Evolutionary conservation across 805 yeast genomes (phyloP).

Genomic region (Spathaspora passalidarum): DNA sequence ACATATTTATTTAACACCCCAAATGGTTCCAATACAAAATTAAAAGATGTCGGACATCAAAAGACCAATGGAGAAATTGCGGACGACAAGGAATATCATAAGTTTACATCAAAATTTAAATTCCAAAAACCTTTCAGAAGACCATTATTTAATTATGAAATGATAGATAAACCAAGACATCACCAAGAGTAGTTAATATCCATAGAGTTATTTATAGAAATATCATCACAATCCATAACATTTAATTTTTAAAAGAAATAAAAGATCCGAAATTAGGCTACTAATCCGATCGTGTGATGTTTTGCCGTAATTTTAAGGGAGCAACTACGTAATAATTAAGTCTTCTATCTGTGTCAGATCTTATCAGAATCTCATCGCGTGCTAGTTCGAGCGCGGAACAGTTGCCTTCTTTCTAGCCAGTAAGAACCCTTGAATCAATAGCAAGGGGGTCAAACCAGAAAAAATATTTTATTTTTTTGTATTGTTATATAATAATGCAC

Average conservation of each 20-base stretch:
- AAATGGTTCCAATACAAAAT: conserved; percentile 18
- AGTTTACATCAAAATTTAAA: conserved; percentile 17
- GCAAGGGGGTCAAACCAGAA: not conserved
- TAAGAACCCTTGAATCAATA: not conserved
- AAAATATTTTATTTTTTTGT: too few relatives aligned
- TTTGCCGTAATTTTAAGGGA: too few relatives aligned
- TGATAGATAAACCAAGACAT: conserved; percentile 22
- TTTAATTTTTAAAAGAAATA: too few relatives aligned
- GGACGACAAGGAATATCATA: conserved; percentile 18
- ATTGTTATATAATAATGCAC: too few relatives aligned
- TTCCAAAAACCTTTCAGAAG: conserved; percentile 23
- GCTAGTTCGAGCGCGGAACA: too few relatives aligned
- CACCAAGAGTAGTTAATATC: conserved; percentile 7
- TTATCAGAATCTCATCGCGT: too few relatives aligned
- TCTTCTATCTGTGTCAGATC: too few relatives aligned
- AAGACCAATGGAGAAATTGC: conserved; percentile 10
- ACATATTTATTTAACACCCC: conserved; percentile 18
- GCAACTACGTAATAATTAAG: too few relatives aligned
- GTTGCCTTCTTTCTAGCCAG: not conserved
- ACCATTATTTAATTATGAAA: conserved; percentile 25
- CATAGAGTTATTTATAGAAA: not conserved
- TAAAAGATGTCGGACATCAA: conserved; percentile 19
- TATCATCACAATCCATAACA: too few relatives aligned
- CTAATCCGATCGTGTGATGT: too few relatives aligned
- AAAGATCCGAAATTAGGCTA: too few relatives aligned